phyloP scores from a whole-genome alignment of 2,329 filamentous ascomycete species.

The Cordyceps javanica region DNA sequence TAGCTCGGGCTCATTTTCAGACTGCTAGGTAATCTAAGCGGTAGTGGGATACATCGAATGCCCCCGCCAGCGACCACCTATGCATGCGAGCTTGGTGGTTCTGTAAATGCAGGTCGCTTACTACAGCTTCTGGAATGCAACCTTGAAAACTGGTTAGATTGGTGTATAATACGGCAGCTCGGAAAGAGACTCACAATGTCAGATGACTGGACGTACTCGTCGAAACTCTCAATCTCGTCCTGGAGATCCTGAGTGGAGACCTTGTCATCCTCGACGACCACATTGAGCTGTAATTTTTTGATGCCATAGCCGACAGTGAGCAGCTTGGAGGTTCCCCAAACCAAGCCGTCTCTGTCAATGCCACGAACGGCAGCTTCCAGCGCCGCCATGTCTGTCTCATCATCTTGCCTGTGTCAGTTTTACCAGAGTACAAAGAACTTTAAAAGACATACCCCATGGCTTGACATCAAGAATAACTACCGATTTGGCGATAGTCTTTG shows the following conservation, averaged over 20 bases:
- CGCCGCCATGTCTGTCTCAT: constrained; percentile 84
- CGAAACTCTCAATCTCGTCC: constrained; percentile 72
- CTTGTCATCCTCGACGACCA: constrained; percentile 97
- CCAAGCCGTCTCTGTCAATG: constrained; percentile 87
- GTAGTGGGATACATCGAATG: too few species aligned
- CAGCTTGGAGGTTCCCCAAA: constrained; percentile 90
- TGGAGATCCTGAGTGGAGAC: constrained; percentile 80
- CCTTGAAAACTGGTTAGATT: background rate
- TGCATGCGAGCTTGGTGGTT: too few species aligned
- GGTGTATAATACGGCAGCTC: background rate
- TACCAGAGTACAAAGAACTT: background rate
- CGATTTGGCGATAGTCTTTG: constrained; percentile 89
- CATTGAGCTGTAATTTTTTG: constrained; percentile 98
- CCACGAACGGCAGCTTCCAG: constrained; percentile 74
- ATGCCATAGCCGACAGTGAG: constrained; percentile 93
- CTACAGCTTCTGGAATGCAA: background rate
- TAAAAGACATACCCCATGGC: constrained; percentile 81
- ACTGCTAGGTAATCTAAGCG: too few species aligned
- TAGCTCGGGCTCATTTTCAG: too few species aligned
- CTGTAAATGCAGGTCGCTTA: too few species aligned
- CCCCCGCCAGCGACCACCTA: too few species aligned
- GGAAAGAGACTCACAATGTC: background rate
- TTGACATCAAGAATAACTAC: constrained; percentile 94
- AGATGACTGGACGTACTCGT: constrained; percentile 29
- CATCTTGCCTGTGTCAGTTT: constrained; percentile 49